Base-by-base conservation (phyloP, 2,329 filamentous ascomycete species). In the Ascochyta fabae region DNA sequence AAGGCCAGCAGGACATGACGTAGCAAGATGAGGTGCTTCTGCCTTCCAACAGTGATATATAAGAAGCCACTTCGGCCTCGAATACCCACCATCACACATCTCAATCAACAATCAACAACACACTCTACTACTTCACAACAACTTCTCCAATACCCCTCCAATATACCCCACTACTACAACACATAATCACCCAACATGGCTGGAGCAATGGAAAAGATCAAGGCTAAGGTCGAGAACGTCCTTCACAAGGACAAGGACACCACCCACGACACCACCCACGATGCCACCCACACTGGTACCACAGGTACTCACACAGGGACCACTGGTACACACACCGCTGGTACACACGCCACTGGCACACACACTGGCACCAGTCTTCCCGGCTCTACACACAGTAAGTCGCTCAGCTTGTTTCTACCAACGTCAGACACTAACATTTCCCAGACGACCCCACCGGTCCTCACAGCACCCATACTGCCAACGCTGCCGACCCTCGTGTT, bases 141-240 rank as follows among this genome's bases (percentile, higher is more conserved):
- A 46, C 38, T 50, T 40, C 29, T 45, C 33, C 43, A 41, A 49
- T 13, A 45, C 48, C 38, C 39, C 36, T 44, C 15, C 31, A 56
- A 48, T 29, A 43, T 43, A 56, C 42, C 26, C 43, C 43, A 56
- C 40, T 19, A 48, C 27, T 38, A 40, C 19, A 52, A 61, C 50
- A 61, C 27, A 38, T 36, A 53, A 41, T 49, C 49, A 56, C 38
- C 53, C 49, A 58, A 51, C 57, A 72, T 71, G 69, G 43, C 69
- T 38, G 67, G 69, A 53, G 44, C 62, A 40, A 68, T 75, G 34
- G 69, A 75, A 3, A 74, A 75, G 64, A 67, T 75, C 62, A 75
- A 74, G 70, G 66, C 67, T 49, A 75, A 73, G 71, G 72, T 74
- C 65, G 71, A 75, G 57, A 57, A 70, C 33, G 66, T 71, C 54